Evolutionary conservation across 2,329 filamentous ascomycete genomes (phyloP).

Genomic region (Neonectria neomacrospora): DNA sequence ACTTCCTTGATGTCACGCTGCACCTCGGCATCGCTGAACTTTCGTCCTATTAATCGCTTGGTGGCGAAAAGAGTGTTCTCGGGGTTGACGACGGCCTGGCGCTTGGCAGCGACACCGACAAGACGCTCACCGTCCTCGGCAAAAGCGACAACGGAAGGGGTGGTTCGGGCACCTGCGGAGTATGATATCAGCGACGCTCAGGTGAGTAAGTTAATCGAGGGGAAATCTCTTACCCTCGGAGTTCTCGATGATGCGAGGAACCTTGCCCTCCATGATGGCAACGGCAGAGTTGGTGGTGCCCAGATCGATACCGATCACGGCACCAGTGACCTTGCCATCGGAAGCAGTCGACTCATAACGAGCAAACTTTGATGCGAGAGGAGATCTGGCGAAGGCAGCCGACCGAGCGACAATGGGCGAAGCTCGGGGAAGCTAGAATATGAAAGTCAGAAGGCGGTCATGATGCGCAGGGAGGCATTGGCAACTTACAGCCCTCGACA

Average conservation of each 20-base stretch:
- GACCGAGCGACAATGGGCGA: conserved; percentile 74
- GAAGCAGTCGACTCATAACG: conserved; percentile 76
- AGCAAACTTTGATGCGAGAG: conserved; percentile 78
- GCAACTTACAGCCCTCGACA: conserved; percentile 78
- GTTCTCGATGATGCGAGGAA: conserved; percentile 97
- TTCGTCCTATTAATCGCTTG: conserved; percentile 98
- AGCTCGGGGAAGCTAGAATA: conserved; percentile 78
- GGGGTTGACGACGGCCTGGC: conserved; percentile 97
- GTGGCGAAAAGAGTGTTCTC: conserved; percentile 99
- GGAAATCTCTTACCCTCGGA: conserved; percentile 75
- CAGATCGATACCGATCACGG: conserved; percentile 98
- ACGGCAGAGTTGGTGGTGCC: conserved; percentile 99
- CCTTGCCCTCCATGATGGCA: conserved; percentile 96
- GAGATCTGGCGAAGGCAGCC: conserved; percentile 73
- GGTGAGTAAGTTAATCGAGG: conserved; percentile 20
- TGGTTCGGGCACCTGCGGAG: conserved; percentile 52
- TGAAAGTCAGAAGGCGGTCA: conserved; percentile 31
- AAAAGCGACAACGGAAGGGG: conserved; percentile 90
- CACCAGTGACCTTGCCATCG: conserved; percentile 83
- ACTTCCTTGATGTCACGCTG: conserved; percentile 98
- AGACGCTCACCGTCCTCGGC: conserved; percentile 95
- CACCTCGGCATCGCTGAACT: conserved; percentile 93
- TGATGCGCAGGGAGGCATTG: conserved; percentile 17
- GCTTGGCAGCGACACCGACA: conserved; percentile 97
- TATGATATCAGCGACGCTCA: conserved; percentile 19